Conservation (phyloP, 495 filamentous ascomycete species). For the Evansstolkia leycettana region DNA sequence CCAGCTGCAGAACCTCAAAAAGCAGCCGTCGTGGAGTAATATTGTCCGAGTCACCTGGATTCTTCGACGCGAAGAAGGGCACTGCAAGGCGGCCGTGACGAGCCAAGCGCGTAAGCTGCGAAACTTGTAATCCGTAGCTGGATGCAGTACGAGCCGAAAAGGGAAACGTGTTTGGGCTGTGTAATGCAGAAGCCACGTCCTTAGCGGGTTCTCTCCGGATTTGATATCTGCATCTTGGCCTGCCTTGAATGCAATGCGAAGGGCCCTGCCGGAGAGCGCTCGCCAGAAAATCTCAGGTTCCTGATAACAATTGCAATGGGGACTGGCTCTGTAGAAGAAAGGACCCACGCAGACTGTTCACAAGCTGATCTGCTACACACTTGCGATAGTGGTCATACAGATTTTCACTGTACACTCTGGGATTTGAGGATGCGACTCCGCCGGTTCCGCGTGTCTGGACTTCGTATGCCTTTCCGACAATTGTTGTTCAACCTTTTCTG, state of each 20-base stretch:
- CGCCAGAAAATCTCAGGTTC: conserved; percentile 20
- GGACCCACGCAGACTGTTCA: conserved; percentile 4
- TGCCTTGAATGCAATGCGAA: conserved; percentile 33
- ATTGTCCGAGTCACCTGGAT: conserved; percentile 36
- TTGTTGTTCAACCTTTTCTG: neutral
- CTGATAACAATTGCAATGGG: conserved; percentile 28
- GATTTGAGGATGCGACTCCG: neutral
- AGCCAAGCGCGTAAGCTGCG: conserved; percentile 21
- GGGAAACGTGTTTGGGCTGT: conserved; percentile 23
- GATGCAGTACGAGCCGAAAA: conserved; percentile 27
- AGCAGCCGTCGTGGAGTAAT: conserved; percentile 22
- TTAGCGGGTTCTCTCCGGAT: conserved; percentile 30
- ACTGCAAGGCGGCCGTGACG: conserved; percentile 18
- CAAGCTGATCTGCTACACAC: conserved; percentile 9
- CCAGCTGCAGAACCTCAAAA: conserved; percentile 24
- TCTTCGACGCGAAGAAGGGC: conserved; percentile 25
- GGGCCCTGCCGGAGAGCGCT: conserved; percentile 35
- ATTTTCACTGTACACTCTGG: neutral
- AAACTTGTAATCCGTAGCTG: conserved; percentile 15
- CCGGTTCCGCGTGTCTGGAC: neutral
- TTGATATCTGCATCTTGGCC: conserved; percentile 41
- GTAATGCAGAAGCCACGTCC: conserved; percentile 33
- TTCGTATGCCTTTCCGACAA: neutral
- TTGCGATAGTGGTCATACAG: conserved; percentile 13
- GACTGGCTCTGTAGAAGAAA: conserved; percentile 24